Evolutionary conservation across 805 yeast genomes (phyloP), one percentile per base, ranked within the genome.

Genomic region (Zygotorulaspora sp.): DNA sequence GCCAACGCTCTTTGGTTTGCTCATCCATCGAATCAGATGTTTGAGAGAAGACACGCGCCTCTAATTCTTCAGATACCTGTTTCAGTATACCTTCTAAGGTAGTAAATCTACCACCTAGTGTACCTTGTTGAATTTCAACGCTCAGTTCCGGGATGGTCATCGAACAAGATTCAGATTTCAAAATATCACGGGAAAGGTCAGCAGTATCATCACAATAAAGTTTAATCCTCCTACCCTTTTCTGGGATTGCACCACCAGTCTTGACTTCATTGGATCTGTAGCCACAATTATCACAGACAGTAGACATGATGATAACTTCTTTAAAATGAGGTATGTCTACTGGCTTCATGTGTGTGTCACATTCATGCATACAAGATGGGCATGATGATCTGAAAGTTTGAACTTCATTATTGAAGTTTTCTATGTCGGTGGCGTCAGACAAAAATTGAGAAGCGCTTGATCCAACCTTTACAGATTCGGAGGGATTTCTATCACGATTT

Each of bases 271-370:
- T 92, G 12, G 95, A 85, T 67, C 86, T 90, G 66, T 84, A 92
- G 24, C 97, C 98, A 67, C 99, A 92, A 46, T 76, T 66, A 21
- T 81, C 89, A 67, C 99, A 92, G 1, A 77, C 80, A 1, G 98
- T 92, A 33, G 94, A 83, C 98, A 92, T 92, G 53, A 92, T 77
- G 43, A 92, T 83, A 27, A 92, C 99, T 49, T 92, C 97, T 66
- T 90, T 89, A 75, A 92, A 92, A 66, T 92, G 97, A 14, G 99
- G 99, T 49, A 92, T 92, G 61, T 87, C 81, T 15, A 92, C 96
- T 25, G 88, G 77, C 68, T 92, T 92, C 99, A 92, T 92, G 59
- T 89, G 94, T 2, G 99, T 92, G 39, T 78, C 85, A 62, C 96
- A 84, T 40, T 74, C 75, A 49, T 72, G 75, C 35, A 46, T 35